These are phyloP conservation scores for Peziza echinospora DNA, from an alignment of 495 filamentous ascomycete species.

Conservation along the genomic window DNA sequence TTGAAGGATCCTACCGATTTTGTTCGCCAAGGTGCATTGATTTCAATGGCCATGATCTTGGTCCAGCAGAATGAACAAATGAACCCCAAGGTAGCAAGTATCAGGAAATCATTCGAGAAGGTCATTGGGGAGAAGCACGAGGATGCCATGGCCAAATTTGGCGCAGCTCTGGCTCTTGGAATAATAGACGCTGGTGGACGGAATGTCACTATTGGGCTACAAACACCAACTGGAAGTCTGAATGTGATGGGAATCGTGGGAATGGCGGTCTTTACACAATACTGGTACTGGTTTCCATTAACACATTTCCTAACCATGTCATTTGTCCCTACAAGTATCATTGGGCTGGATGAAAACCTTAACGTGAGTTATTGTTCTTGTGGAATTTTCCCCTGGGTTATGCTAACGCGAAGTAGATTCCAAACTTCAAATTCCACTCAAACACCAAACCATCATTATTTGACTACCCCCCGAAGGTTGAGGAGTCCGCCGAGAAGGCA, in stretches of 20 bases:
- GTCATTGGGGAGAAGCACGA: slow-evolving; percentile 89
- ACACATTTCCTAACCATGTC: slow-evolving; percentile 91
- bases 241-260: slow-evolving; percentile 96
- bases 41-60: slow-evolving; percentile 89
- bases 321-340: slow-evolving; percentile 85
- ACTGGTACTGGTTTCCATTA: slow-evolving; percentile 99
- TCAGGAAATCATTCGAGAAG: slow-evolving; percentile 71
- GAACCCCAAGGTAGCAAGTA: slow-evolving; percentile 69
- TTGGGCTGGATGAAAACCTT: slow-evolving; percentile 78
- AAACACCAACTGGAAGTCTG: slow-evolving; percentile 92
- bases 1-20: slow-evolving; percentile 99
- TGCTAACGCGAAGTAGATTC: slow-evolving; percentile 31
- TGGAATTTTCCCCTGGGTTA: neutral
- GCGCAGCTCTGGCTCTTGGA: slow-evolving; percentile 76
- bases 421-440: slow-evolving; percentile 90
- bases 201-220: slow-evolving; percentile 93
- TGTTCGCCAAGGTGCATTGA: slow-evolving; percentile 90
- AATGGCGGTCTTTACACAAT: slow-evolving; percentile 95
- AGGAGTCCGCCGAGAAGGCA: slow-evolving; percentile 80
- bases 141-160: slow-evolving; percentile 98
- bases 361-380: slow-evolving; percentile 18
- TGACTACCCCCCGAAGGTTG: slow-evolving; percentile 91
- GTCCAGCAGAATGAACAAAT: slow-evolving; percentile 92
- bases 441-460: slow-evolving; percentile 87
- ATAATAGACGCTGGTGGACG: slow-evolving; percentile 97